Base-by-base conservation (phyloP, 306 rosid genomes). In the Psophocarpus tetragonolobus region DNA sequence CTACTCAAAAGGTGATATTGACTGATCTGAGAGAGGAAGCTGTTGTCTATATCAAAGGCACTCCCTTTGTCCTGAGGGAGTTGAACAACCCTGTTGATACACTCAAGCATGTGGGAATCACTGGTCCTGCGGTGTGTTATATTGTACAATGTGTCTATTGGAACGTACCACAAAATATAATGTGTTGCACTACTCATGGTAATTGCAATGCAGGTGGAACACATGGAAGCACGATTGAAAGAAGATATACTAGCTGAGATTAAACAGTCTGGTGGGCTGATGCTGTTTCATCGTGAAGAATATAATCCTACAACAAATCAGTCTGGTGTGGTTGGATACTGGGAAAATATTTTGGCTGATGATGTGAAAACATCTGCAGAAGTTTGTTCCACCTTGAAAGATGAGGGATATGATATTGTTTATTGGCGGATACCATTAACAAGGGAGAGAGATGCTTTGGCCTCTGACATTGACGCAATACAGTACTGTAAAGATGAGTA, bases 61-160 rank as follows among this genome's bases (percentile, higher is more conserved):
- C 91, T n/a, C 97, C 95, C 29, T 93, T 93, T 89, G 95, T 91
- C 71, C 90, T 89, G 10, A 87, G 98, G 84, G 98, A 93, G 90
- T 88, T 89, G 62, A 88, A 93, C 81, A 93, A 91, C 64, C 98
- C 94, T 48, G 92, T 88, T 78, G 95, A 93, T 87, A 89, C 95
- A 20, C 97, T 93, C 69, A 89, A 93, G 86, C 96, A 93, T 38
- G 92, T 90, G 81, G 97, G 97, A 84, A 89, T 93, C 74, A 93
- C 98, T 56, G 98, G 98, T 77, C 85, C 93, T 57, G 84, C 84
- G 97, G 98, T 93, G 75, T 69, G 88, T 75, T 65, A 35, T 82
- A 72, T 18, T 83, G 27, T 53, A 77, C 70, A 57, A 26, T 57
- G 48, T 54, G 67, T 81, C 74, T 68, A 66, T 78, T 35, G 75